Base-by-base conservation (phyloP, 140 eudicot genomes). In the Flaveria floridana region DNA sequence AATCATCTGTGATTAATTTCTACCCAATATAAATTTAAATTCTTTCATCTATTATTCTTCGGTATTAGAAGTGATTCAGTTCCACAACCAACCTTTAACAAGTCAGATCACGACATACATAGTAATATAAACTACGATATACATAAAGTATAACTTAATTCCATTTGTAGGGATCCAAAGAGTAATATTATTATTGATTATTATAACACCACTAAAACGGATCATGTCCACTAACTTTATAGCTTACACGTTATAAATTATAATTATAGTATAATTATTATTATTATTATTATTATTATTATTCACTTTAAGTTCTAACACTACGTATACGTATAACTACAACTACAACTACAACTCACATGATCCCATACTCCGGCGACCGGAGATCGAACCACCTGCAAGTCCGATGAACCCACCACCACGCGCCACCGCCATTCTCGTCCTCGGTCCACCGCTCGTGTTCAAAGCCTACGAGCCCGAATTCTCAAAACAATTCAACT, bases 361-460 rank as follows among this genome's bases (percentile, higher is more conserved):
- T 19, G 70, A 71, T 71, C 3, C 58, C 41, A 39, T 21, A 21
- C 76, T 70, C 53, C 41, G n/a, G 62, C 62, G 56, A 44, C 51
- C 15, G 0, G 18, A 37, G 16, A 34, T 34, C 41, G 41, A 58
- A 46, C 19, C 44, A 13, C 55, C 47, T 6, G 13, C 46, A 56
- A 48, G 12, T 19, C 39, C 39, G 63, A 79, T 73, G 79, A 73
- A 44, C 10, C 19, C 55, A 8, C 2, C 74, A 25, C 69, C 68
- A 37, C 5, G 37, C 52, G 64, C 70, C 18, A 77, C 79, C 0
- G 56, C 62, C 3, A 79, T 84, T 47, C 71, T 88, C 6, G 77
- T 88, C 20, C 77, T 88, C 3, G 84, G 85, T 15, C 89, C 87
- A 21, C 95, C 95, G 34, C 68, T 58, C 50, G 71, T 84, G 18